Evolutionary conservation across 2,329 filamentous ascomycete genomes (phyloP).

Genomic region (Geoglossum cookeanum): DNA sequence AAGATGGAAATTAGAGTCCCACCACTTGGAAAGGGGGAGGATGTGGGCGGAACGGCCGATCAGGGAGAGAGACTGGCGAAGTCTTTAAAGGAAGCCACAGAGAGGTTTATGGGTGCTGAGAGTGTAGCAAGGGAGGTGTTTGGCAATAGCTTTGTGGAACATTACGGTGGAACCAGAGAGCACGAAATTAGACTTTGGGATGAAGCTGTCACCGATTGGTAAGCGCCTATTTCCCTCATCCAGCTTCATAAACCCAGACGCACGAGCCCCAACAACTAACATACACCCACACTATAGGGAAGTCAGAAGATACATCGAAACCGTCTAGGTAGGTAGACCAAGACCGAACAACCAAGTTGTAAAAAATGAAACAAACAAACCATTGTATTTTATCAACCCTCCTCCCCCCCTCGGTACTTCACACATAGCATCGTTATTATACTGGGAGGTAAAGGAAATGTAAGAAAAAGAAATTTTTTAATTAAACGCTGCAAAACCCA

Average conservation of each 20-base stretch:
- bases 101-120: slow-evolving; percentile 52
- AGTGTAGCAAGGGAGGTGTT: slow-evolving; percentile 89
- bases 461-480: too few species aligned
- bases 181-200: slow-evolving; percentile 86
- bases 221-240: slow-evolving; percentile 23
- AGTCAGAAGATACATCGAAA: slow-evolving; percentile 29
- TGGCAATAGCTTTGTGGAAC: slow-evolving; percentile 88
- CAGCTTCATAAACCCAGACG: background rate
- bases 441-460: too few species aligned
- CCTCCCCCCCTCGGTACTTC: too few species aligned
- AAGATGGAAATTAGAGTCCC: slow-evolving; percentile 67
- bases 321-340: slow-evolving; percentile 5
- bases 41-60: slow-evolving; percentile 54
- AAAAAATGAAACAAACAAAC: too few species aligned
- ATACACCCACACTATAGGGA: slow-evolving; percentile 33
- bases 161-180: slow-evolving; percentile 79
- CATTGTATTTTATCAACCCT: too few species aligned
- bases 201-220: slow-evolving; percentile 95
- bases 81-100: slow-evolving; percentile 67
- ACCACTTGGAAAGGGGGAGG: slow-evolving; percentile 68
- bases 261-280: slow-evolving; percentile 10
- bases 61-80: slow-evolving; percentile 64
- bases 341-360: too few species aligned
- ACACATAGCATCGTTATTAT: too few species aligned
- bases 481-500: too few species aligned